Percentiles rank a stretch among this genome's conserved stretches.
Evolutionary conservation across 257 asterid genomes (phyloP).

Genomic region (Rhazya stricta): DNA sequence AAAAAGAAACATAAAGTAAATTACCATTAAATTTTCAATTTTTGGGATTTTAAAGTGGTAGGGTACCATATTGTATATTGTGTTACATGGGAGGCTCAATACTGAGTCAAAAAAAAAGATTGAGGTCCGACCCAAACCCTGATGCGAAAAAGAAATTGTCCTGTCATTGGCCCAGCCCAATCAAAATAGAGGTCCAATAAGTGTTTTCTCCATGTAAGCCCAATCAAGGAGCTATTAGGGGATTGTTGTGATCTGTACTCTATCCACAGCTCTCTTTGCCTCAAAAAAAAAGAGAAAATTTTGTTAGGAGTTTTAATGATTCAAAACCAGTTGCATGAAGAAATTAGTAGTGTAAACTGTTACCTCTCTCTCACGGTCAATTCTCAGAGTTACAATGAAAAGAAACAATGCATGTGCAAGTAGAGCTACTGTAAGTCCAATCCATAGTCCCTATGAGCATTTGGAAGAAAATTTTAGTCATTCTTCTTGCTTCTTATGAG

Average conservation of each 20-base stretch:
- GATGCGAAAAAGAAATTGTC: too few species aligned
- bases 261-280: conserved; percentile 53
- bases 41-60: too few species aligned
- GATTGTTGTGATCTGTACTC: conserved; percentile 36
- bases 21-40: too few species aligned
- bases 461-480: neutral
- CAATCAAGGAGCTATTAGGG: conserved; percentile 18
- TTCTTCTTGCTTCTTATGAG: neutral
- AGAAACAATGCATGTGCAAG: conserved; percentile 49
- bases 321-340: neutral
- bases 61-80: too few species aligned
- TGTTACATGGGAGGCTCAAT: too few species aligned
- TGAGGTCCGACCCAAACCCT: too few species aligned
- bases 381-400: conserved; percentile 38
- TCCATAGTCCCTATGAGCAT: conserved; percentile 53
- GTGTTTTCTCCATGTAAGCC: too few species aligned
- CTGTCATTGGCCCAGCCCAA: too few species aligned
- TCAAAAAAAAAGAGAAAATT: neutral
- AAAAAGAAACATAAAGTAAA: too few species aligned
- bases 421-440: conserved; percentile 53
- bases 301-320: neutral
- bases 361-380: conserved; percentile 66
- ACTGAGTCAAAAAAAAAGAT: too few species aligned
- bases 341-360: neutral
- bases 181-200: too few species aligned